These are phyloP conservation scores for Backusella morwellensis DNA, from an alignment of 192 early-diverging fungal genomes.

Conservation along the genomic window DNA sequence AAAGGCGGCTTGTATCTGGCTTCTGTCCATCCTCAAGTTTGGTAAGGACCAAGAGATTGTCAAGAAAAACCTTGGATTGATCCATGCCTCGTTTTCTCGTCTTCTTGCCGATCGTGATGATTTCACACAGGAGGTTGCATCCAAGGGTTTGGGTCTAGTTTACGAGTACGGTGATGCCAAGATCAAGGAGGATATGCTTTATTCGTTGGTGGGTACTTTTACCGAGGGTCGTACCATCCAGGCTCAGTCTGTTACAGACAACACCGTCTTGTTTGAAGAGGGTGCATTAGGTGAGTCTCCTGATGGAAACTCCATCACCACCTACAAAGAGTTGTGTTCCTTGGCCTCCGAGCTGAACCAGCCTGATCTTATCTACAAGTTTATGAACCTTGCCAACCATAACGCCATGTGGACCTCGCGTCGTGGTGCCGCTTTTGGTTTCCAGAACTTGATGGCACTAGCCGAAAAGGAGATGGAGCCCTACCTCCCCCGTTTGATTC, in stretches of 20 bases:
- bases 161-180: slow-evolving; percentile 77
- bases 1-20: slow-evolving; percentile 77
- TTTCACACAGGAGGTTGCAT: slow-evolving; percentile 83
- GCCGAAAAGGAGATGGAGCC: slow-evolving; percentile 82
- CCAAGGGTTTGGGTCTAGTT: slow-evolving; percentile 81
- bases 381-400: slow-evolving; percentile 91
- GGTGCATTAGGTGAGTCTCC: slow-evolving; percentile 70
- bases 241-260: slow-evolving; percentile 57
- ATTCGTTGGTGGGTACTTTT: slow-evolving; percentile 73
- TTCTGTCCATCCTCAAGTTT: slow-evolving; percentile 76
- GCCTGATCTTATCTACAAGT: slow-evolving; percentile 90
- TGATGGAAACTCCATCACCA: slow-evolving; percentile 67
- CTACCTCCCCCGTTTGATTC: slow-evolving; percentile 73
- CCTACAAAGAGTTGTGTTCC: slow-evolving; percentile 78
- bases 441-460: slow-evolving; percentile 74
- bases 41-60: slow-evolving; percentile 49
- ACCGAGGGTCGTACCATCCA: slow-evolving; percentile 63
- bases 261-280: slow-evolving; percentile 72
- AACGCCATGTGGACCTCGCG: slow-evolving; percentile 91
- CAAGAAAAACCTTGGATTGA: slow-evolving; percentile 52
- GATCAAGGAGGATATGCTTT: slow-evolving; percentile 65
- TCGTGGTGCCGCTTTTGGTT: slow-evolving; percentile 86
- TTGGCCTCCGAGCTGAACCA: slow-evolving; percentile 94
- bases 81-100: slow-evolving; percentile 77
- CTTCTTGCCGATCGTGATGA: slow-evolving; percentile 86